Evolutionary conservation across 2,329 filamentous ascomycete genomes (phyloP).

Genomic region (Aureobasidium sp.): DNA sequence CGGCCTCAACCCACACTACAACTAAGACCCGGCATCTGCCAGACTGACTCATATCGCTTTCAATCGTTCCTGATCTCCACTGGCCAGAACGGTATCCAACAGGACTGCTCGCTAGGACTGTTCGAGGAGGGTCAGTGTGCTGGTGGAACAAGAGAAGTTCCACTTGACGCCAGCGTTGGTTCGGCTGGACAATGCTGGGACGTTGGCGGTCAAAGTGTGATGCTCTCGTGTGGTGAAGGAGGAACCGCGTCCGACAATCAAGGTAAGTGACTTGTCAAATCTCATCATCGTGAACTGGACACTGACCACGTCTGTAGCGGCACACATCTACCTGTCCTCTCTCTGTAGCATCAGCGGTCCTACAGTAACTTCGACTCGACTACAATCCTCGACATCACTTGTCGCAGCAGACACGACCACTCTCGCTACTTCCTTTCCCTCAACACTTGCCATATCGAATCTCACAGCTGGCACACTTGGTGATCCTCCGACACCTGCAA

Average conservation of each 20-base stretch:
- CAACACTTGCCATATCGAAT: not conserved
- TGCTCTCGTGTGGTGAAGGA: slow-evolving; percentile 9
- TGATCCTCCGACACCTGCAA: not conserved
- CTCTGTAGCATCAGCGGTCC: not conserved
- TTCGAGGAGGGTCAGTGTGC: not conserved
- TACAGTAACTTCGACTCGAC: not conserved
- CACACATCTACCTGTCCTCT: not conserved
- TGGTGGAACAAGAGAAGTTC: not conserved
- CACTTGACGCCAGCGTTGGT: not conserved
- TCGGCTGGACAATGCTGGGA: not conserved
- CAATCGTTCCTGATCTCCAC: not conserved
- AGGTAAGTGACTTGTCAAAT: not conserved
- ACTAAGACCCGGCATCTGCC: slow-evolving; percentile 1
- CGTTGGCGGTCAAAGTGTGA: slow-evolving; percentile 5
- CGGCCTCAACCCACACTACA: not conserved
- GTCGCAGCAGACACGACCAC: slow-evolving; percentile 2
- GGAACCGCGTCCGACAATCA: slow-evolving; percentile 3
- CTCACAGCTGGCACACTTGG: not conserved
- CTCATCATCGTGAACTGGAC: not conserved
- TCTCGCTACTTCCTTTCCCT: not conserved
- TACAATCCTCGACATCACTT: not conserved
- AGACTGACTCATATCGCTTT: not conserved
- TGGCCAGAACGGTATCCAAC: not conserved
- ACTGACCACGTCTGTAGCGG: not conserved
- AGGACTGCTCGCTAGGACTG: not conserved